Conservation (phyloP, 306 rosid species). For the Potentilla sterilis region DNA sequence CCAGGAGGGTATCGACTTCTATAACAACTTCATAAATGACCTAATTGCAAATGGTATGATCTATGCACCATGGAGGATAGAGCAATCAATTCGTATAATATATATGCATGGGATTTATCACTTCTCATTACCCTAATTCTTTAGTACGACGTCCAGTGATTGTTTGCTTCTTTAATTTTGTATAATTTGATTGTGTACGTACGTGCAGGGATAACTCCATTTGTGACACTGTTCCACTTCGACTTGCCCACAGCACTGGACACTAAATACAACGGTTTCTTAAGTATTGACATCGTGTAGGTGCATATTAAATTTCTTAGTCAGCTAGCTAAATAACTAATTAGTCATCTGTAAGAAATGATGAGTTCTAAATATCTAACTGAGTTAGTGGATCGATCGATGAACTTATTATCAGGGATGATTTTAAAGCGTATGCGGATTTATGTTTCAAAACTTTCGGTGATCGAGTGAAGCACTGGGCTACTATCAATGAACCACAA, state of each 20-base stretch:
- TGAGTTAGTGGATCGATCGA: not conserved
- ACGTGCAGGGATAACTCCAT: constrained; percentile 16
- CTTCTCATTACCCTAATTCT: not conserved
- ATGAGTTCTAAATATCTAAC: not conserved
- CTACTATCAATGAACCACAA: constrained; percentile 10
- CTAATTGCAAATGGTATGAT: not conserved
- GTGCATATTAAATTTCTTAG: not conserved
- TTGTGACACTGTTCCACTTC: constrained; percentile 10
- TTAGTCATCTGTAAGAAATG: not conserved
- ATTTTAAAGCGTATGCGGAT: constrained; percentile 8
- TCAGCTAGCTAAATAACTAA: too few species aligned
- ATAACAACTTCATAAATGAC: not conserved
- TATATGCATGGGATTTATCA: not conserved
- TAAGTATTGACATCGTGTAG: not conserved
- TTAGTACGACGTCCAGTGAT: too few species aligned
- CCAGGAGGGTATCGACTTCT: not conserved
- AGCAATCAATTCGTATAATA: not conserved
- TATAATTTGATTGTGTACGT: not conserved
- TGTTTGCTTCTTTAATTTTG: not conserved
- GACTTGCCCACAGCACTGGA: constrained; percentile 3
- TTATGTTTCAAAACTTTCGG: constrained; percentile 6
- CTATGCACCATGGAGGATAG: not conserved
- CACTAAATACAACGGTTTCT: not conserved
- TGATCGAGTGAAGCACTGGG: constrained; percentile 11
- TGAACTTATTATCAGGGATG: not conserved